Conservation (phyloP, 176 grass and related monocot species). For the Raddia distichophylla region DNA sequence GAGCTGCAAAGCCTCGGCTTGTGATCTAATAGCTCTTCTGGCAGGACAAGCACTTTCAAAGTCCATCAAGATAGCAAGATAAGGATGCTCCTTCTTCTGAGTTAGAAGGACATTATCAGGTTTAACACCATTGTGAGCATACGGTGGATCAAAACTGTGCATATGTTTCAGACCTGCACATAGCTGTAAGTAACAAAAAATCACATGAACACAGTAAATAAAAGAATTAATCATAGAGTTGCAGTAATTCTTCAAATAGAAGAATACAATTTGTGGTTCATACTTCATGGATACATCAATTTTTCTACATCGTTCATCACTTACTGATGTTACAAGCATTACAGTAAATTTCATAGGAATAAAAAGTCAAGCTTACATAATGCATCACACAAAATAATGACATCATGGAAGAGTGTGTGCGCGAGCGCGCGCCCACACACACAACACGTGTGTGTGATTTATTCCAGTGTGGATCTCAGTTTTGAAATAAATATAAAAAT, state of each 20-base stretch:
- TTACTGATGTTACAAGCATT: background rate
- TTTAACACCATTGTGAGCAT: constrained; percentile 86
- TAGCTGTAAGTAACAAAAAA: constrained; percentile 55
- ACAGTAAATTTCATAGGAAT: constrained; percentile 11
- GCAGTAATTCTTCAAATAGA: background rate
- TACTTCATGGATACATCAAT: constrained; percentile 4
- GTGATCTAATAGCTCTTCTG: constrained; percentile 70
- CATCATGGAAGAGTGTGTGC: too few relatives aligned
- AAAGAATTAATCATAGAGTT: too few relatives aligned
- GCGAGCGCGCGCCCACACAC: too few relatives aligned
- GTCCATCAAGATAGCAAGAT: constrained; percentile 87
- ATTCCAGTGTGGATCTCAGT: too few relatives aligned
- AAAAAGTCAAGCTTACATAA: background rate
- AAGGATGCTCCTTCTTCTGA: constrained; percentile 58
- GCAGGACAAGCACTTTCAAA: constrained; percentile 77
- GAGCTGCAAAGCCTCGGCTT: constrained; percentile 66
- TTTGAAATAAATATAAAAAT: too few relatives aligned
- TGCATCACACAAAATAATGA: background rate
- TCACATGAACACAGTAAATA: background rate
- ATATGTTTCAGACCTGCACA: constrained; percentile 85
- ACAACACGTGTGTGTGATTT: too few relatives aligned
- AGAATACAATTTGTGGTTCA: background rate
- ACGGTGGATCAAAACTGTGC: constrained; percentile 89
- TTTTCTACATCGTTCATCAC: background rate
- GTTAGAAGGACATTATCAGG: constrained; percentile 87